A percentile compares a stretch with the other conserved stretches of the same genome.
phyloP scores from a whole-genome alignment of 2,329 filamentous ascomycete species.

The Cercospora brassicicola region DNA sequence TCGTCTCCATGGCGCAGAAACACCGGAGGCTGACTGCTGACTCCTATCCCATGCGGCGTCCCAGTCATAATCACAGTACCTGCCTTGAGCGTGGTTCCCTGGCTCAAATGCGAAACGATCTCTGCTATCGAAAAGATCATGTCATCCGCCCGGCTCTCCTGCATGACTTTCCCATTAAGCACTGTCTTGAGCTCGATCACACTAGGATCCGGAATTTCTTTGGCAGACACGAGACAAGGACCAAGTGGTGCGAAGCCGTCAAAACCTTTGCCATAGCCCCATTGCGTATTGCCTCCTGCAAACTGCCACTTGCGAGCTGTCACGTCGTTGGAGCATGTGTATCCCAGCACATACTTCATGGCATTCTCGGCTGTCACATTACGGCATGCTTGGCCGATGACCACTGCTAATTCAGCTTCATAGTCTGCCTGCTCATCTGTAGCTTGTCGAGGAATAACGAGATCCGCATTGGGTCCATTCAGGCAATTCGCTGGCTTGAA shows the following conservation, averaged over 20 bases:
- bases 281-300: conserved; percentile 53
- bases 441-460: conserved; percentile 17
- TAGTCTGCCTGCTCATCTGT: conserved; percentile 49
- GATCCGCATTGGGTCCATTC: conserved; percentile 4
- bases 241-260: conserved; percentile 58
- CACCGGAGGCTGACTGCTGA: conserved; percentile 37
- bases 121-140: conserved; percentile 33
- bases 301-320: conserved; percentile 51
- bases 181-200: conserved; percentile 46
- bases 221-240: conserved; percentile 48
- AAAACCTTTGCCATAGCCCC: conserved; percentile 59
- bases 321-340: conserved; percentile 58
- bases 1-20: conserved; percentile 30
- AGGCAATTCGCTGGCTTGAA: conserved; percentile 19
- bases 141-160: conserved; percentile 37
- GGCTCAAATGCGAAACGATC: conserved; percentile 39
- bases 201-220: conserved; percentile 45
- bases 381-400: conserved; percentile 56
- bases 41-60: conserved; percentile 41
- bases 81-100: conserved; percentile 38
- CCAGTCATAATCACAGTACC: conserved; percentile 51
- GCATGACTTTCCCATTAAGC: conserved; percentile 50
- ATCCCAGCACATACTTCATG: conserved; percentile 54
- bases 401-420: conserved; percentile 52
- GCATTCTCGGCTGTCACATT: conserved; percentile 50